Conservation (phyloP, 169 alveolate species). For the Neospora caninum region DNA sequence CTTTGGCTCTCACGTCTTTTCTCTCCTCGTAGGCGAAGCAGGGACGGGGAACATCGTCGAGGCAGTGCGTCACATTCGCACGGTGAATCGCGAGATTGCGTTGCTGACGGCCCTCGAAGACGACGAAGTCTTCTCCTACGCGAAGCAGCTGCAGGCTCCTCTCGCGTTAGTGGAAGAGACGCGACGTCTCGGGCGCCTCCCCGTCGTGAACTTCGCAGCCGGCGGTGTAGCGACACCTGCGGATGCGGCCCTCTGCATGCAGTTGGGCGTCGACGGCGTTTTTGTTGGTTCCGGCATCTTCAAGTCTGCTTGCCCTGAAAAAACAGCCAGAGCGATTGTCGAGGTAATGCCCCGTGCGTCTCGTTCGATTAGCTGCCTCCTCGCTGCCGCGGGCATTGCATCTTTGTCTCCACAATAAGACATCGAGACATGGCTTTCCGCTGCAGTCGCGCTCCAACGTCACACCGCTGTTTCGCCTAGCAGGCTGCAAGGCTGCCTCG, state of each 20-base stretch:
- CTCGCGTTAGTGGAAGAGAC: constrained; percentile 71
- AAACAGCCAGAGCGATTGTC: constrained; percentile 80
- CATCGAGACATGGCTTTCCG: too few species aligned
- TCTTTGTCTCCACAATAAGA: too few species aligned
- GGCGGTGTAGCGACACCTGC: constrained; percentile 85
- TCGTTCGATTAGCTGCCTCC: too few species aligned
- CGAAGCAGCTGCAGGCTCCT: constrained; percentile 74
- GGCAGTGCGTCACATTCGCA: constrained; percentile 81
- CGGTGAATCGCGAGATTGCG: constrained; percentile 73
- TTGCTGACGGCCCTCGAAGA: constrained; percentile 68
- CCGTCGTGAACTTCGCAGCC: constrained; percentile 86
- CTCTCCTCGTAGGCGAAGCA: constrained; percentile 44
- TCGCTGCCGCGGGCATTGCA: too few species aligned
- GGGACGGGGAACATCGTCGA: constrained; percentile 82
- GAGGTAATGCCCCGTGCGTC: too few species aligned
- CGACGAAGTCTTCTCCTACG: constrained; percentile 71
- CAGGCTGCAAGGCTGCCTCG: too few species aligned
- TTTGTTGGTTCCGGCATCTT: constrained; percentile 84
- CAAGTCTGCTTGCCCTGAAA: constrained; percentile 78
- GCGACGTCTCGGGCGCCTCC: constrained; percentile 72
- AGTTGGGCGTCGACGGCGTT: constrained; percentile 83
- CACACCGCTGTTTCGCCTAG: too few species aligned
- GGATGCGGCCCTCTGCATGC: constrained; percentile 77
- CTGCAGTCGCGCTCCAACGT: too few species aligned
- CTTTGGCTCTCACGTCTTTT: too few species aligned